phyloP scores from a whole-genome alignment of 1,284 basidiomycete genomes.

The Cryptococcus jaspeensis region DNA sequence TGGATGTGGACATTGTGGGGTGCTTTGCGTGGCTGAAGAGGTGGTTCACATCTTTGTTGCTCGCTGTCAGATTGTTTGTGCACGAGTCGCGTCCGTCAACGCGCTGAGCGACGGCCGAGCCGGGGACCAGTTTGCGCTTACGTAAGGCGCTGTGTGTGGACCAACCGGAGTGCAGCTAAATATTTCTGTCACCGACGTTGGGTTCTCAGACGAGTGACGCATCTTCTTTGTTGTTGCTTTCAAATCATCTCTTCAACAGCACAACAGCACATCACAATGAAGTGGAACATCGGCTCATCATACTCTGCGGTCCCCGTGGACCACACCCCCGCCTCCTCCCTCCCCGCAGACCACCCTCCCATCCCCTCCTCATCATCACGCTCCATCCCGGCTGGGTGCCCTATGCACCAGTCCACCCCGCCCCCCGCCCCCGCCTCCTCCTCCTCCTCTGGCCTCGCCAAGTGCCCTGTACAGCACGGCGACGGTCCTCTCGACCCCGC shows the following conservation, averaged over 20 bases:
- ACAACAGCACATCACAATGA: slow-evolving; percentile 26
- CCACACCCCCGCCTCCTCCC: slow-evolving; percentile 1
- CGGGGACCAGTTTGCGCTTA: background rate
- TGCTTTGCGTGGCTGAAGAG: background rate
- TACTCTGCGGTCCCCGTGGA: slow-evolving; percentile 4
- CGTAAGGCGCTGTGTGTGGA: background rate
- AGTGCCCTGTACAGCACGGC: slow-evolving; percentile 49
- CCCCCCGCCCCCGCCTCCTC: slow-evolving; percentile 13
- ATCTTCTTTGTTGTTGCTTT: background rate
- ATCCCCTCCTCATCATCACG: slow-evolving; percentile 7
- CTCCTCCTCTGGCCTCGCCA: slow-evolving; percentile 27
- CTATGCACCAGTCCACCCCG: slow-evolving; percentile 24
- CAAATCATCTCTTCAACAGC: background rate
- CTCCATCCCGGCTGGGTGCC: slow-evolving; percentile 38
- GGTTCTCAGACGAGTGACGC: background rate
- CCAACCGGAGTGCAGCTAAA: background rate
- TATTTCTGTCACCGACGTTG: background rate
- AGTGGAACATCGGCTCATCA: slow-evolving; percentile 39
- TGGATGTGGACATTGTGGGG: slow-evolving; percentile 27
- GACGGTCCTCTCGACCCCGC: slow-evolving; percentile 63
- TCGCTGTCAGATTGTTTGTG: background rate
- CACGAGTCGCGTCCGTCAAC: too few relatives aligned
- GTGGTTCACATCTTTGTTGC: background rate
- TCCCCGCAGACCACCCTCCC: slow-evolving; percentile 17
- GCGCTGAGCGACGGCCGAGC: too few relatives aligned